Base-by-base conservation (phyloP, 148 eudicot species). In the Dysphania ambrosioides region DNA sequence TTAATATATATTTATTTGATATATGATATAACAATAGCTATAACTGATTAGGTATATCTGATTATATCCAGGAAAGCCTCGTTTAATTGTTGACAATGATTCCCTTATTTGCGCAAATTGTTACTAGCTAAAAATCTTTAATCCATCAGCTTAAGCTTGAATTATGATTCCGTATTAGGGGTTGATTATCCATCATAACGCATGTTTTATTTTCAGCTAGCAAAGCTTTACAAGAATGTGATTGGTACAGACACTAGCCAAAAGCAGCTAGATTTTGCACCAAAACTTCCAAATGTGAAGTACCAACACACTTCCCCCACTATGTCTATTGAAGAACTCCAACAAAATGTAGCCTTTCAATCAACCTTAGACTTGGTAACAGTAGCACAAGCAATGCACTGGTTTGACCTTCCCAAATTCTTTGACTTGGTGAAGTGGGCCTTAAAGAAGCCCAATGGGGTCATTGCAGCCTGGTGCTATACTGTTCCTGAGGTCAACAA, bases 401-500 rank as follows among this genome's bases (percentile, higher is more conserved):
- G 93, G 90, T 89, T 89, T 19, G 85, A 89, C 35, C 86, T 84
- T 64, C 79, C 87, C 1, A 68, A 73, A 0, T 89, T 91, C 73
- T 89, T 82, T 67, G 56, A 82, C 27, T 80, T 84, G 49, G 91
- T 86, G 23, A 84, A 57, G 57, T 62, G 76, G 72, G 80, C 82
- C 21, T 83, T 91, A 23, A 91, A 87, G 72, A 85, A 88, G 56
- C 93, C 97, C 27, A 8, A 86, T 60, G 97, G 97, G 19, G 82
- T 91, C 18, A 69, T 91, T 3, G 90, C 91, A 0, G 91, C 90
- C 2, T 91, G 97, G 97, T 87, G 90, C 70, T 91, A 91, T 86
- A 85, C 87, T 0, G 13, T 32, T 3, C 88, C 91, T 1, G 70
- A 78, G 29, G 83, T 92, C 16, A 79, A 74, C 58, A 68, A 64